Percentiles rank a stretch among this genome's conserved stretches.
Conservation (phyloP, 2,329 filamentous ascomycete genomes). For the Aschersonia sp. region DNA sequence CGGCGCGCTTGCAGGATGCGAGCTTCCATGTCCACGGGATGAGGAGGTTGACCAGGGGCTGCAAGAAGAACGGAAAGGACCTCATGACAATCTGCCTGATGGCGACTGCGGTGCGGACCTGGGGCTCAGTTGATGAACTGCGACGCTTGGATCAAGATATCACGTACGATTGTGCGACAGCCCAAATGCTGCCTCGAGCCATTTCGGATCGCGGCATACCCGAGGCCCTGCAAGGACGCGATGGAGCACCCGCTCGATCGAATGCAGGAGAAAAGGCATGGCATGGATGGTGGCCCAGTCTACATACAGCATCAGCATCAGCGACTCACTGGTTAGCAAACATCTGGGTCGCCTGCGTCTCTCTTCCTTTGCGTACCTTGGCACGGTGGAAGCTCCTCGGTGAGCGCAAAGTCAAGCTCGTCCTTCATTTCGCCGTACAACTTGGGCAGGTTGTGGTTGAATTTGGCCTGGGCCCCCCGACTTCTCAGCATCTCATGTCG, state of each 20-base stretch:
- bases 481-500: neutral
- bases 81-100: constrained; percentile 5
- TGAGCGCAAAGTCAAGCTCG: constrained; percentile 3
- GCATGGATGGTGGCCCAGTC: constrained; percentile 4
- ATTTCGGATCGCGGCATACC: constrained; percentile 3
- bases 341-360: neutral
- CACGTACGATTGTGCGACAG: constrained; percentile 4
- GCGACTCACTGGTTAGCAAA: neutral
- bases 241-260: constrained; percentile 1
- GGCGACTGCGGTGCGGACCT: constrained; percentile 1
- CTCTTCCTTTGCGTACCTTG: constrained; percentile 1
- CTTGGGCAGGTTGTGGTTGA: constrained; percentile 4
- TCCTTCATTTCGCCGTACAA: constrained; percentile 4
- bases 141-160: neutral
- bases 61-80: constrained; percentile 1
- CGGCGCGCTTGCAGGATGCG: neutral
- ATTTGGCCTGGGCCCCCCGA: constrained; percentile 1
- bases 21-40: constrained; percentile 2
- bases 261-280: constrained; percentile 3
- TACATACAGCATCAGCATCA: neutral
- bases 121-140: neutral
- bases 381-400: constrained; percentile 1
- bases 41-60: constrained; percentile 2
- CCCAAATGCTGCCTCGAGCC: constrained; percentile 2
- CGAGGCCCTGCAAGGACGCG: constrained; percentile 4